Base-by-base conservation (phyloP, 768 basidiomycete species). In the Cubamyces sp. region DNA sequence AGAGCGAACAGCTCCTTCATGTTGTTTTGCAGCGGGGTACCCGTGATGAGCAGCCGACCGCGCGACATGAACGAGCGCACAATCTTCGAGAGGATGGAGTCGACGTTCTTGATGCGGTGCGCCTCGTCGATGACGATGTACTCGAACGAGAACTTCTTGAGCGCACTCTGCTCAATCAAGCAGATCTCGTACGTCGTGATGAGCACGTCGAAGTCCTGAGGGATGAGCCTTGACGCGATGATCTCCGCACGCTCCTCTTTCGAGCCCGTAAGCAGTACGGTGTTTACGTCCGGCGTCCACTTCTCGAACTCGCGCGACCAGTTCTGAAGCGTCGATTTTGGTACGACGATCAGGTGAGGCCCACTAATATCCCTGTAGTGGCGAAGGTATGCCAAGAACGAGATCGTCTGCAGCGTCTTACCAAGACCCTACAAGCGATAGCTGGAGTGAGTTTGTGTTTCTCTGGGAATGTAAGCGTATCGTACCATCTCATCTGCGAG, bases 81-180 rank as follows among this genome's bases (percentile, higher is more conserved):
- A 70, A 99, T 98, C 76, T 97, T 94, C 16, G 89, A 88, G 16
- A 99, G 84, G 69, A 98, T 90, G 14, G 94, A 96, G 74, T 98
- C 94, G 67, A 96, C 95, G 73, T 98, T 98, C 80, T 98, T 98
- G 83, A 99, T 99, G 23, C 97, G 90, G 71, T 99, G 96, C 0
- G 96, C 96, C 77, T 99, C 96, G 76, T 99, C 96, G 70, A 99
- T 98, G 66, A 91, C 86, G 74, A 98, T 98, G 76, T 98, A 98
- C 74, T 96, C 93, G 79, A 98, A 98, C 0, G 90, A 90, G 74
- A 98, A 93, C 74, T 96, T 96, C 76, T 93, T 94, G 64, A 98
- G 80, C 0, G 90, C 84, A n/a, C 86, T 81, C 75, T 94, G 94
- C 74, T 99, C 97, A 67, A 96, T 93, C 65, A 98, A 84, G 73